phyloP scores from a whole-genome alignment of 1,284 basidiomycete genomes.

The Peniophora sp. region DNA sequence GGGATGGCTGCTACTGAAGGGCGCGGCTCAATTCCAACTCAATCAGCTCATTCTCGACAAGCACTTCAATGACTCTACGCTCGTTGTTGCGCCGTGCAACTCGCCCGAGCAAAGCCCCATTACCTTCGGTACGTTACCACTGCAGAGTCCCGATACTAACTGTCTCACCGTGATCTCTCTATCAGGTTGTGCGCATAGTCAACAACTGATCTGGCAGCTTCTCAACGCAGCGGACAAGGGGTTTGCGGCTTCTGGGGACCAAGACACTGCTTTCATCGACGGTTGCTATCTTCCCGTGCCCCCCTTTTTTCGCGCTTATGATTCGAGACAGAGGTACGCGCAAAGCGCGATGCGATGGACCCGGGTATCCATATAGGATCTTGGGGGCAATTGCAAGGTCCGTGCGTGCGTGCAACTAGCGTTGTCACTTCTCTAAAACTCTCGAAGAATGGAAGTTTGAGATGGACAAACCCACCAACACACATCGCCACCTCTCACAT shows the following conservation, averaged over 20 bases:
- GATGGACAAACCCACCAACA: constrained; percentile 53
- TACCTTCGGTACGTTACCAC: constrained; percentile 56
- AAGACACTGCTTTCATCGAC: constrained; percentile 49
- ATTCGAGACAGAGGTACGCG: constrained; percentile 39
- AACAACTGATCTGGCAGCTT: constrained; percentile 67
- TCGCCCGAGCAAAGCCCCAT: constrained; percentile 67
- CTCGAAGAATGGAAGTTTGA: constrained; percentile 70
- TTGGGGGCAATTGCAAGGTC: constrained; percentile 74
- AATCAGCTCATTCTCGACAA: constrained; percentile 58
- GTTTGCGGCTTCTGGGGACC: constrained; percentile 54
- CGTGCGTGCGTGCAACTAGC: constrained; percentile 1
- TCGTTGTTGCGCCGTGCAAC: constrained; percentile 66
- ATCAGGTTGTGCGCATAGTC: constrained; percentile 60
- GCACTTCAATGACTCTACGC: constrained; percentile 58
- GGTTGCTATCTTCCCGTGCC: constrained; percentile 27
- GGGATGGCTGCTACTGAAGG: constrained; percentile 70
- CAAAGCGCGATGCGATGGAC: constrained; percentile 56
- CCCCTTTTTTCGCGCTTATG: not conserved
- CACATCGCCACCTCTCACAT: constrained; percentile 72
- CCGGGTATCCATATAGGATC: constrained; percentile 64
- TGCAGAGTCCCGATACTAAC: not conserved
- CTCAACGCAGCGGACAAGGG: constrained; percentile 68
- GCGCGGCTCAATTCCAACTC: constrained; percentile 61
- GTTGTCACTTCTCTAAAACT: not conserved
- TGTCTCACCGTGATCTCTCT: too few species aligned